Evolutionary conservation across 805 yeast genomes (phyloP), one percentile per base, ranked within the genome.

Genomic region (Pichia kluyveri): DNA sequence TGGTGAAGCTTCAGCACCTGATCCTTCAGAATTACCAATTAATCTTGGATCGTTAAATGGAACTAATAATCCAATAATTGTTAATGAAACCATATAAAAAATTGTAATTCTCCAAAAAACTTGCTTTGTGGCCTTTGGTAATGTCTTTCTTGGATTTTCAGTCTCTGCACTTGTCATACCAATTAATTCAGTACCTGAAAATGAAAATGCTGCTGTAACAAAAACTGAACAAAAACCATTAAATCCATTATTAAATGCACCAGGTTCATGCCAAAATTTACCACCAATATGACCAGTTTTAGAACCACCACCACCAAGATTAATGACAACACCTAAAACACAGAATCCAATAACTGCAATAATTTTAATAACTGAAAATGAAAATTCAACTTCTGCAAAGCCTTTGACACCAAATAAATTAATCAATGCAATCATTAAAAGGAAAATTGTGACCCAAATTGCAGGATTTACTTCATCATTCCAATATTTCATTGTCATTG

Each of bases 101-200:
- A 80, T 58, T 26, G 77, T 56, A 49, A 80, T 72, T 65, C 83
- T 72, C 72, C 79, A 79, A 52, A 77, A 70, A 36, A 79, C 80
- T 54, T 78, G 82, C 56, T 77, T 79, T 27, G 79, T 76, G 15
- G 84, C 83, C 49, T 68, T 66, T 45, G 82, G 83, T 44, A 80
- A 71, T 7, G 82, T 69, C 60, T 69, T 74, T 61, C 78, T 72
- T 18, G 77, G 76, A 58, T 78, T 76, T 17, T 66, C 69, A 46
- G 80, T 74, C 62, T 80, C 86, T 40, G 81, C 81, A 36, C 82
- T 77, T 32, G 82, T 77, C 49, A 80, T 68, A 43, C 81, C 83
- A 54, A 72, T 71, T 54, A 80, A 65, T 62, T 80, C 86, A 30
- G 80, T 75, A 53, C 86, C 83, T 51, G 81, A 79, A 55, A 77